phyloP scores from a whole-genome alignment of 2,329 filamentous ascomycete species.

The Hypoxylon sp. region DNA sequence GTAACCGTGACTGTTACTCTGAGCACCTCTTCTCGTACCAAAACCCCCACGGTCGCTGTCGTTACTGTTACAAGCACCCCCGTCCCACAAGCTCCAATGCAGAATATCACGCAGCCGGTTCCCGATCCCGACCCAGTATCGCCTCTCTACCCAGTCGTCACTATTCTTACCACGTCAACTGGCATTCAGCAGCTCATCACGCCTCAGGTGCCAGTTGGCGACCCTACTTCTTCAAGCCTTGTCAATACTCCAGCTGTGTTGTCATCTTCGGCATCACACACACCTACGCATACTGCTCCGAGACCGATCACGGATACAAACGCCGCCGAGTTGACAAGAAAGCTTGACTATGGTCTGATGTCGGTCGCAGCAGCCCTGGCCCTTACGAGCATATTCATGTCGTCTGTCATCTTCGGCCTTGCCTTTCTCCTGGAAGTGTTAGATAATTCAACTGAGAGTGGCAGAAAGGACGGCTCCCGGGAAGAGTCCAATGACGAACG shows the following conservation, averaged over 20 bases:
- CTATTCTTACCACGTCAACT: not conserved
- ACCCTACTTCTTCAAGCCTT: conserved; percentile 9
- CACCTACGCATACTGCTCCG: conserved; percentile 12
- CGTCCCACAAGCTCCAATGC: conserved; percentile 2
- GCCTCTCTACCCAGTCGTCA: not conserved
- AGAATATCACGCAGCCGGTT: conserved; percentile 21
- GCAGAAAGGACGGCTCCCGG: not conserved
- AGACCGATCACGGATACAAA: conserved; percentile 13
- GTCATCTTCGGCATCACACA: conserved; percentile 13
- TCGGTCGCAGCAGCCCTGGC: conserved; percentile 1
- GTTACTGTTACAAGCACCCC: conserved; percentile 12
- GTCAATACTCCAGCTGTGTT: conserved; percentile 22
- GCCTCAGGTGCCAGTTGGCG: not conserved
- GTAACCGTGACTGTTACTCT: conserved; percentile 23
- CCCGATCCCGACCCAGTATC: conserved; percentile 6
- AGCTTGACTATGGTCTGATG: not conserved
- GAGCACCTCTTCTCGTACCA: conserved; percentile 4
- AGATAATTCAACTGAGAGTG: not conserved
- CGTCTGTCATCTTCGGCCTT: not conserved
- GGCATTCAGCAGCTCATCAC: not conserved
- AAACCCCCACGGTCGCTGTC: conserved; percentile 1
- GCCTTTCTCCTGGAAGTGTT: not conserved
- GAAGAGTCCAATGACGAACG: not conserved
- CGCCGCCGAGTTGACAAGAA: not conserved
- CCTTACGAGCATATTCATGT: not conserved